Base-by-base conservation (phyloP, 495 filamentous ascomycete genomes). In the Aspergillus conjunctus region DNA sequence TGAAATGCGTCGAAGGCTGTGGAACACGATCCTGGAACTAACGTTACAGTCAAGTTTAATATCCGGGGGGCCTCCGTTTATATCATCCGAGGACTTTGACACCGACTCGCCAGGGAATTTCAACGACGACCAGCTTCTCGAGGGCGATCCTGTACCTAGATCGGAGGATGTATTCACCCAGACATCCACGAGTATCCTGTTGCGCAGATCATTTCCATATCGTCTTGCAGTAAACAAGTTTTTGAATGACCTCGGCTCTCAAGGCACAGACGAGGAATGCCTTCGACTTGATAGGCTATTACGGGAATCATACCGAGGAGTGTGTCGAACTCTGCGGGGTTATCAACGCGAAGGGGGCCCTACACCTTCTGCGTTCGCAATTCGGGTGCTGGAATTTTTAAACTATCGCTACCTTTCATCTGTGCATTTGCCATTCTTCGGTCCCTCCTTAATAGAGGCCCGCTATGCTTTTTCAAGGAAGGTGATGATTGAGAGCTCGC, bases 1-100 rank as follows among this genome's bases (percentile, higher is more conserved):
- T 7, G 87, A 90, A 63, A 79, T 87, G 72, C 79, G 85, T 3
- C 71, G 86, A 9, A 73, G 87, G 37, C 64, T 90, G 10, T 88
- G 86, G 86, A 84, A 83, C 45, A 84, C 82, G 1, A 76, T 85
- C 5, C 21, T 88, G 18, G 86, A 87, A 62, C 63, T 87, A 3
- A 63, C 67, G 9, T 52, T 87, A 10, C 78, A 83, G 32, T 77
- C 82, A 1, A 81, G 81, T 59, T 59, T 88, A 37, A 73, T 75
- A n/a, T 73, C 77, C 1, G 85, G 84, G 0, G 80, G 74, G 1
- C 74, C 81, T 10, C 79, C 82, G 1, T 65, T 84, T 14, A 37
- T 87, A 7, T 72, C 78, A 0, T 26, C 76, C 0, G 63, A 76
- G 3, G 83, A 87, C 59, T 86, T 79, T 43, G 83, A 87, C 54